Percentiles rank a stretch among this genome's conserved stretches.
These are phyloP conservation scores for Arabidopsis thaliana DNA, from an alignment of 345 rosid genomes.

Conservation along the genomic window TAIR10.1 NC_003075.7:2242501-2243000, in stretches of 20 bases:
- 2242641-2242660: conserved; percentile 44
- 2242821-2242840: conserved; percentile 49
- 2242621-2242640: conserved; percentile 6
- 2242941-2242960: conserved; percentile 1
- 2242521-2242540: background rate
- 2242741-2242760: conserved; percentile 39
- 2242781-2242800: conserved; percentile 32
- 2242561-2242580: conserved; percentile 11
- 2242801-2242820: conserved; percentile 49
- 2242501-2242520: conserved; percentile 33
- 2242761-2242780: background rate
- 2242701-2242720: conserved; percentile 42
- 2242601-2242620: conserved; percentile 2
- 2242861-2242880: conserved; percentile 26
- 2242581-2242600: conserved; percentile 47
- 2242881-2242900: conserved; percentile 25
- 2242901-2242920: conserved; percentile 15
- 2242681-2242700: background rate
- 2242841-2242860: conserved; percentile 52
- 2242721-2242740: conserved; percentile 56
- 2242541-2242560: background rate
- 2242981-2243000: background rate
- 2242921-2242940: background rate
- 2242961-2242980: background rate
- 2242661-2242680: conserved; percentile 39